phyloP scores from a whole-genome alignment of 2,329 filamentous ascomycete species.

The Botrytis porri region DNA sequence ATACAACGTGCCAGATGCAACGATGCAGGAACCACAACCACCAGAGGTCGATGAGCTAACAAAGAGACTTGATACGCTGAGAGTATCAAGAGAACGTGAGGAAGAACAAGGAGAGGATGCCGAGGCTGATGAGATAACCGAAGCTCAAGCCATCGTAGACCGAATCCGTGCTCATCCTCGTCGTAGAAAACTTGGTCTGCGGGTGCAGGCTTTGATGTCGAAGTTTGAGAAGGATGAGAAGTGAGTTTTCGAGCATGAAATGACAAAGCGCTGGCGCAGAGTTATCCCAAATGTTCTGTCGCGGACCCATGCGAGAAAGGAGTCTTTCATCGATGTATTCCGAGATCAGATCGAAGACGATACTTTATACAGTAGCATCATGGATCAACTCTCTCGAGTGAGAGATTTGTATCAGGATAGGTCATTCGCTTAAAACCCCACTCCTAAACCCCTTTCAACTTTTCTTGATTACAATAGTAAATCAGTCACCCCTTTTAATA shows the following conservation, averaged over 20 bases:
- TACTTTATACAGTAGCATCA: too few species aligned
- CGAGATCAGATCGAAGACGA: too few species aligned
- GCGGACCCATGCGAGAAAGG: not conserved
- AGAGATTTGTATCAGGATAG: not conserved
- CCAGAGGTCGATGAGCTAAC: not conserved
- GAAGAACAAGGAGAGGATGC: not conserved
- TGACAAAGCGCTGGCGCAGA: not conserved
- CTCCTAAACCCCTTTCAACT: not conserved
- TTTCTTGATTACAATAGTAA: not conserved
- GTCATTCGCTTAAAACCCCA: not conserved
- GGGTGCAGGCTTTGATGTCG: not conserved
- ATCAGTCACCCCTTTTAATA: not conserved
- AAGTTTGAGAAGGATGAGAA: not conserved
- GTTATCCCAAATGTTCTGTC: not conserved
- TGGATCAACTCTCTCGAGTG: not conserved
- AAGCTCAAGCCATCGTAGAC: not conserved
- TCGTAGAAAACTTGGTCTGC: not conserved
- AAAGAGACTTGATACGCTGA: not conserved
- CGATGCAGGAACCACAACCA: not conserved
- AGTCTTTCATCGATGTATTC: not conserved
- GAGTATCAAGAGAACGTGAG: not conserved
- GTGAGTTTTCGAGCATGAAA: not conserved
- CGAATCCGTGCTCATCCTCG: not conserved
- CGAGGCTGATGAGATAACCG: not conserved
- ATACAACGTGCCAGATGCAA: not conserved